Evolutionary conservation across 108 stramenopile species (phyloP), one percentile per base, ranked within the genome.

Genomic region (Licmophora abbreviata): DNA sequence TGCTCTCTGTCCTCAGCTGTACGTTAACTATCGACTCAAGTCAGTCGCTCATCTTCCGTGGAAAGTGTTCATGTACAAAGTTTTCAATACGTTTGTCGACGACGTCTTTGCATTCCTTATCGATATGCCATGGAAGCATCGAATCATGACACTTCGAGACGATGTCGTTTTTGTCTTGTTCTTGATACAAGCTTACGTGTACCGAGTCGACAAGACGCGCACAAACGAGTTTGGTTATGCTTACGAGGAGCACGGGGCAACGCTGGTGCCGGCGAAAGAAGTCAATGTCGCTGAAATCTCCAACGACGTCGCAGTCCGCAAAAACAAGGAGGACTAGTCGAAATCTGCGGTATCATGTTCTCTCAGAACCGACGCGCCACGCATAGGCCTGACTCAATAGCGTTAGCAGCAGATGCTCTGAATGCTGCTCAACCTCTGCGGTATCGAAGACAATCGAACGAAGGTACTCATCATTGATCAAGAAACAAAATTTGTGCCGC

Each of bases 11-110:
- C 77, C 77, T 10, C 77, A 79, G 58, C 57, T 81, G 12, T 86
- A 81, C 60, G 71, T 86, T 33, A 86, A 86, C 50, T 83, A 83
- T 53, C 71, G 67, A 37, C 51, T 75, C 10, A 71, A 77, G 46
- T 71, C 69, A 21, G 79, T 85, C 28, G 74, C 77, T 15, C 85
- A 86, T 51, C 54, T 86, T 11, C 81, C 85, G 11, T 57, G 56
- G 59, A 76, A 70, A 44, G 63, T 73, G 17, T 73, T 80, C 43
- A 46, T 73, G 34, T 80, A 76, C 71, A 80, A 76, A 42, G 44
- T 80, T 21, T 80, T 80, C 57, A 80, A 66, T 41, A 76, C 74
- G 3, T 76, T 80, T 56, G 60, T 80, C 14, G 74, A 76, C 44
- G 79, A 80, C 55, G 72, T 60, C 0, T 80, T 80, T 62, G 79